A percentile compares a stretch with the other conserved stretches of the same genome.
These are phyloP conservation scores for Penicillium digitatum DNA, from an alignment of 2,329 filamentous ascomycete species.

Conservation along the genomic window DNA sequence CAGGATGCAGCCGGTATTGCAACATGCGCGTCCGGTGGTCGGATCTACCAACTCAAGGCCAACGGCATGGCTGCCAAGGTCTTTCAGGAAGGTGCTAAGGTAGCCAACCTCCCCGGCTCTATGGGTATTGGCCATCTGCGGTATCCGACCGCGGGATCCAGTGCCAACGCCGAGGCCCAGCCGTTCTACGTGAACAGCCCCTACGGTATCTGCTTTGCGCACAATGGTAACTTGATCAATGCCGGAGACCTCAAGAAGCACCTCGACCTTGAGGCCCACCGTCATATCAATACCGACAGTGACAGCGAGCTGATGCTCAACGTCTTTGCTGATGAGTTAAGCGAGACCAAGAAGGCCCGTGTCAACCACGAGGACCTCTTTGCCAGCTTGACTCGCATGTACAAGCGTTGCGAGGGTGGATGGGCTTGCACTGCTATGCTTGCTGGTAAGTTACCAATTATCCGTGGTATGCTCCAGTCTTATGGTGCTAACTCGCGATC, in stretches of 20 bases:
- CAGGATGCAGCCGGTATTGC: constrained; percentile 88
- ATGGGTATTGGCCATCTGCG: constrained; percentile 83
- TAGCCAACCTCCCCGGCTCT: constrained; percentile 72
- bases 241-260: constrained; percentile 64
- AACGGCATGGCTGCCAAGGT: constrained; percentile 83
- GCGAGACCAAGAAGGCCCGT: constrained; percentile 74
- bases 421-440: constrained; percentile 81
- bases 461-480: neutral
- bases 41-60: constrained; percentile 85
- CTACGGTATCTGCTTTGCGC: constrained; percentile 74
- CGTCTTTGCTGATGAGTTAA: constrained; percentile 77
- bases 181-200: constrained; percentile 89
- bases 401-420: constrained; percentile 67
- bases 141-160: constrained; percentile 85
- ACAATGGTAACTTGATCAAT: constrained; percentile 89
- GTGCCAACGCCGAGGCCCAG: constrained; percentile 78
- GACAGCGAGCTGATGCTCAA: constrained; percentile 87
- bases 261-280: constrained; percentile 72
- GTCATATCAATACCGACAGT: constrained; percentile 86
- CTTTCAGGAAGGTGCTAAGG: constrained; percentile 72
- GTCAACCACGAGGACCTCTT: constrained; percentile 77
- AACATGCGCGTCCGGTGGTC: constrained; percentile 67
- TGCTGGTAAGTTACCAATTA: constrained; percentile 50
- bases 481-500: constrained; percentile 16
- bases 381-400: constrained; percentile 66